Base-by-base conservation (phyloP, 208 protist species). In the Crithidia mellificae region DNA sequence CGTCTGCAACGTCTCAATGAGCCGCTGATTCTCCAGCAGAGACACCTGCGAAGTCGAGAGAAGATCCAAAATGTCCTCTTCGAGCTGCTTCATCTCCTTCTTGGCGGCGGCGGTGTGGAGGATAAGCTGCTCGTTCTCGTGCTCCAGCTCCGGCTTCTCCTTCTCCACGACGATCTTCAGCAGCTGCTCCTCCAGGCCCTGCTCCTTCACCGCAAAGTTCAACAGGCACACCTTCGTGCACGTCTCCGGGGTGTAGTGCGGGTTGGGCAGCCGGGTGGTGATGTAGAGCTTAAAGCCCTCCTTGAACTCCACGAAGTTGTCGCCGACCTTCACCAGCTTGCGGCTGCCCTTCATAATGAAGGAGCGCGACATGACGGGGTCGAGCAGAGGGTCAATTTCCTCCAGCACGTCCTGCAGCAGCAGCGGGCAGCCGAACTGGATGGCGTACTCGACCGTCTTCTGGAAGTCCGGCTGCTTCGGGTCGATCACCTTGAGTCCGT, bases 111-210 rank as follows among this genome's bases (percentile, higher is more conserved):
- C 97, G n/a, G 95, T 98, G 58, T 88, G 78, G 22, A 98, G 74
- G 41, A 99, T 95, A 12, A 99, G 94, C 82, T 98, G 84, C 77
- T 98, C 95, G 76, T 99, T 99, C 68, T 99, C 88, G 61, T 96
- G 91, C 82, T 99, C 98, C 32, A 99, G 84, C 74, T 99, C 97
- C 25, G 95, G 94, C 72, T 97, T 95, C 90, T 99, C 98, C 77
- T 96, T 92, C 67, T 91, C 83, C 50, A 99, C 98, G 6, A 99
- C 97, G 65, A 98, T 97, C 65, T 98, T 98, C 20, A 99, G 91
- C 69, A 99, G 84, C 90, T 99, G 98, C 80, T 99, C 98, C 85
- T 99, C 97, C 43, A 99, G 74, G 15, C 98, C 98, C 64, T 99
- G 86, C 76, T 98, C 94, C 72, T 98, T 98, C 25, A 99, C 98